Base-by-base conservation (phyloP, 257 asterid genomes). In the Solanum medicagineum region DNA sequence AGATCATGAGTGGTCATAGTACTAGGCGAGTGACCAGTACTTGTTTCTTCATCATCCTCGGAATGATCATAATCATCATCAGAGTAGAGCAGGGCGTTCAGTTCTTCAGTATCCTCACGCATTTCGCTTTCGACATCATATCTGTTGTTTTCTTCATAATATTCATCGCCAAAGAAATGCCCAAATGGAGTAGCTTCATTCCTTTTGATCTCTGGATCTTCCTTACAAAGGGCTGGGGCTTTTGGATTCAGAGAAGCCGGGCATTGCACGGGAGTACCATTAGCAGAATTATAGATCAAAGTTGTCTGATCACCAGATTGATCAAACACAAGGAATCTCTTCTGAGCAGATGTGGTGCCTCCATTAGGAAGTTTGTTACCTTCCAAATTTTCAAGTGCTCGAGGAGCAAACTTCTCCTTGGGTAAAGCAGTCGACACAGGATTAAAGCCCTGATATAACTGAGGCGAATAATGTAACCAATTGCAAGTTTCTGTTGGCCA, bases 21-120 rank as follows among this genome's bases (percentile, higher is more conserved):
- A 81, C 98, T 92, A 45, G 99, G 99, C 3, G 99, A 96, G 88
- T 96, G 98, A 19, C 98, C 99, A 0, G 98, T 94, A 90, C 99
- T 96, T 10, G 92, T 90, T 57, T 87, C 95, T 84, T 96, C 99
- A 65, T 94, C 98, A 24, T 92, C 95, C 84, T 93, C 94, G 0
- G 92, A 90, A 79, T 54, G 86, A 77, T 92, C 92, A 84, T 77
- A 49, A 42, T 89, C 95, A 49, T 86, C 84, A 44, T 94, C 99
- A 36, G 99, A 96, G 88, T 85, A 94, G 13, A 96, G 94, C 32
- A 96, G 90, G 66, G 98, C 99, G 70, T 96, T 87, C 60, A 96
- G 86, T 82, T 96, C 99, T 86, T 94, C 98, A 0, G 99, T 90
- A 91, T 96, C 93, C 91, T 96, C 99, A 7, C 29, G 98, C 95